These are phyloP conservation scores for Pythium sukuiense DNA, from an alignment of 352 stramenopile genomes.

Conservation along the genomic window DNA sequence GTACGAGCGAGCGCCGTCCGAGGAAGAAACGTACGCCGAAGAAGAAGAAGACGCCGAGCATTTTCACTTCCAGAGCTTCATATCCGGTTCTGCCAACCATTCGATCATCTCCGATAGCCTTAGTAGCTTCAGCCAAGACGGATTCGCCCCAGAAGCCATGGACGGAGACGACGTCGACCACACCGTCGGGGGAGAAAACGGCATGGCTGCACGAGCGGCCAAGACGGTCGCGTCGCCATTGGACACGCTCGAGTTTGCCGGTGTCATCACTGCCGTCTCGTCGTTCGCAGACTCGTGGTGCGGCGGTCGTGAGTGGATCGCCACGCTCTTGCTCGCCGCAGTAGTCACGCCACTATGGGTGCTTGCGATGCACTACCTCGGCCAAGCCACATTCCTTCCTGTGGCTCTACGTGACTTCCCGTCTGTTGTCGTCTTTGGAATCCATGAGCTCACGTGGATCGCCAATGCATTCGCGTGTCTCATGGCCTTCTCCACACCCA, in stretches of 20 bases:
- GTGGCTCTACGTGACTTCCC: conserved; percentile 19
- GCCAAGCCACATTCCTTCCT: background rate
- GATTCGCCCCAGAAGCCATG: background rate
- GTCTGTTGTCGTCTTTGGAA: conserved; percentile 11
- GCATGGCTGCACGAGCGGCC: conserved; percentile 15
- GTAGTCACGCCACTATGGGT: conserved; percentile 16
- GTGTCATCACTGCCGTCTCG: conserved; percentile 21
- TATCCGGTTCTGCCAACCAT: conserved; percentile 1
- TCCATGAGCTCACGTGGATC: conserved; percentile 25
- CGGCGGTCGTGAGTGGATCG: conserved; percentile 26
- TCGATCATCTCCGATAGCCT: conserved; percentile 12
- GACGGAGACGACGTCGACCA: conserved; percentile 21
- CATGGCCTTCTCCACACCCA: conserved; percentile 55
- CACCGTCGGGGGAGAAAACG: conserved; percentile 23
- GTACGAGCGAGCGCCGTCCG: conserved; percentile 27
- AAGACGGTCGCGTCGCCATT: conserved; percentile 25
- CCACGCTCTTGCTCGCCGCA: conserved; percentile 16
- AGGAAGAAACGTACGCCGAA: conserved; percentile 11
- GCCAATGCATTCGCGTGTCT: conserved; percentile 34
- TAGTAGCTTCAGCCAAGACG: conserved; percentile 5
- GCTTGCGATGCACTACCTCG: conserved; percentile 15
- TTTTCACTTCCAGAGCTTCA: conserved; percentile 26
- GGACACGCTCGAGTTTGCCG: conserved; percentile 24
- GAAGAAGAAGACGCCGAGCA: conserved; percentile 14
- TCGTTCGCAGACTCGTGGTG: conserved; percentile 22